Conservation (phyloP, 2,329 filamentous ascomycete species). For the Botrytis paeoniae region DNA sequence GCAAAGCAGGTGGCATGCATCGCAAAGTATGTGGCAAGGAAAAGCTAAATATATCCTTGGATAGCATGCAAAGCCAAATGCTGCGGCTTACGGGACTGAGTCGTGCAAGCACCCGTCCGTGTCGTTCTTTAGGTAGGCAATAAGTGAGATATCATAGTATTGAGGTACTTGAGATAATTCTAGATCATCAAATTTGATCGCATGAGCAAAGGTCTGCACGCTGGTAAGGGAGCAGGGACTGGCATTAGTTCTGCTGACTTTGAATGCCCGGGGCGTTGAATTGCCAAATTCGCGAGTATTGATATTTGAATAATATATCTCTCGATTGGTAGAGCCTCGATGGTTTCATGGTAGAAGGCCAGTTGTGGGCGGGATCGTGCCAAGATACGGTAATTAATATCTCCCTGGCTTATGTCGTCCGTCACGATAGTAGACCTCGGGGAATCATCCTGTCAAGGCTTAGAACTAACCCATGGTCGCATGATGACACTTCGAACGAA, state of each 20-base stretch:
- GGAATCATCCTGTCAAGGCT: not conserved
- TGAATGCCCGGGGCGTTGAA: not conserved
- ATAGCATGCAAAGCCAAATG: not conserved
- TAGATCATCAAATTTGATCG: not conserved
- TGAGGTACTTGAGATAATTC: not conserved
- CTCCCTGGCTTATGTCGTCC: not conserved
- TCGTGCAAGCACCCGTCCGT: not conserved
- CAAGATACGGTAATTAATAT: not conserved
- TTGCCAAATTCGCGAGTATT: not conserved
- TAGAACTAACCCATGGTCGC: not conserved
- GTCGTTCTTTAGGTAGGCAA: not conserved
- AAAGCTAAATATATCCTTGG: not conserved
- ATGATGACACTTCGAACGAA: not conserved
- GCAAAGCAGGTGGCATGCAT: not conserved
- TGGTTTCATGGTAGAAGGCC: not conserved
- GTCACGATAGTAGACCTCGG: not conserved
- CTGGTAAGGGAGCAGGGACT: no score
- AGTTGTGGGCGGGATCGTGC: not conserved
- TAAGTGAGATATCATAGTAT: not conserved
- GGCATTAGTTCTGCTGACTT: not conserved
- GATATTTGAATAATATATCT: not conserved
- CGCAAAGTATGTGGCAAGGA: not conserved
- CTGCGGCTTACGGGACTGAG: not conserved
- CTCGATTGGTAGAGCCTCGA: not conserved
- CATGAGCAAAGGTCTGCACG: not conserved